Evolutionary conservation across 1,284 basidiomycete species (phyloP), one percentile per base, ranked within the genome.

Genomic region (Exobasidium rhododendri): DNA sequence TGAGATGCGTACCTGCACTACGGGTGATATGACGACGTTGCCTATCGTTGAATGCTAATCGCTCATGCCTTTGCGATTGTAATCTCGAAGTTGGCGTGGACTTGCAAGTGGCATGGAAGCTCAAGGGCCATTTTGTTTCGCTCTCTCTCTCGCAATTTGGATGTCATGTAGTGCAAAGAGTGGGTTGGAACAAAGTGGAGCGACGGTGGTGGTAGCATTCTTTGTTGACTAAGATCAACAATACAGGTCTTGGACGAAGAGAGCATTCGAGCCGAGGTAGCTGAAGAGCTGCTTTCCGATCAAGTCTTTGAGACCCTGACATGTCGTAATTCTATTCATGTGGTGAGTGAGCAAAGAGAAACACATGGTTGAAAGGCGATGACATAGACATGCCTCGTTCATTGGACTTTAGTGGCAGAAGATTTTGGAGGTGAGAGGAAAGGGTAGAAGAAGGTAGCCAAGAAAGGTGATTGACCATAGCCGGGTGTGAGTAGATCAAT

Each of bases 61-160:
- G n/a, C n/a, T n/a, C n/a, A n/a, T n/a, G n/a, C n/a, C n/a, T n/a
- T n/a, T n/a, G n/a, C n/a, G n/a, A n/a, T n/a, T n/a, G 14, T 3
- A 30, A 30, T 17, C 3, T 20, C 31, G 64, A 10, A 1, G 62
- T 70, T 30, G 69, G 67, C 40, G 35, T 62, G 3, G 60, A 68
- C 47, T 30, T 62, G 1, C 31, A 62, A 10, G 58, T 69, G 2
- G 66, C 68, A 14, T 57, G 64, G 62, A 58, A 63, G 13, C 61
- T 79, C 29, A 56, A 60, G 26, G 71, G 68, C 0, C 52, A 63
- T 1, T 71, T 70, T 49, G 71, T 70, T 13, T 55, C 65, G 14
- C 67, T 79, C 26, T 52, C 71, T 24, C 61, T 74, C 32, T 73
- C 69, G 24, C 73, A 73, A 20, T 71, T 68, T 43, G 76, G 76